phyloP scores from a whole-genome alignment of 2,329 filamentous ascomycete species.

The Fusarium miscanthi region DNA sequence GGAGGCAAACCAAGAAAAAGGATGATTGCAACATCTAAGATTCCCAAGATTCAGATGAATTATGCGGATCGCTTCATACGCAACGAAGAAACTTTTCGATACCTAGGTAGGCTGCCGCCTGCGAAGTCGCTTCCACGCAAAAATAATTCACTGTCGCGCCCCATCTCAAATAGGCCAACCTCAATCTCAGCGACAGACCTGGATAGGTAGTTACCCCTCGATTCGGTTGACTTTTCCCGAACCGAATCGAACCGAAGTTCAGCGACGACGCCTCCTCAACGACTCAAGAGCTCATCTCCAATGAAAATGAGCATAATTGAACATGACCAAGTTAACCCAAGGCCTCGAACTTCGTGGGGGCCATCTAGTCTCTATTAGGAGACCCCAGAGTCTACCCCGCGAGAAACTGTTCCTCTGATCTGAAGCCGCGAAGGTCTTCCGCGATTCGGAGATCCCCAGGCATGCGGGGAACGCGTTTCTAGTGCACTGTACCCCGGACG shows the following conservation, averaged over 20 bases:
- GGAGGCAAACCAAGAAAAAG: not conserved
- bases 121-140: not conserved
- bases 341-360: conserved; percentile 12
- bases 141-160: not conserved
- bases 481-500: conserved; percentile 28
- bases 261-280: conserved; percentile 8
- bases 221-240: conserved; percentile 7
- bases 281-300: not conserved
- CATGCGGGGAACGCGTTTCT: conserved; percentile 27
- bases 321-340: conserved; percentile 3
- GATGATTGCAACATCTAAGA: not conserved
- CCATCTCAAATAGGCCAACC: not conserved
- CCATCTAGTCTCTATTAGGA: not conserved
- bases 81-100: not conserved
- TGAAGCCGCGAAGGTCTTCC: conserved; percentile 10
- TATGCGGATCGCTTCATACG: rapidly evolving
- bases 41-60: not conserved
- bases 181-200: not conserved
- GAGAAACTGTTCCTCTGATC: not conserved
- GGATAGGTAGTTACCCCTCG: not conserved
- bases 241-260: conserved; percentile 24
- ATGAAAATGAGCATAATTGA: conserved; percentile 2
- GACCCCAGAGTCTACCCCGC: conserved; percentile 14
- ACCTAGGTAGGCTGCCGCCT: not conserved
- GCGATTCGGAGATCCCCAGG: conserved; percentile 17